Percentiles rank a stretch among this genome's conserved stretches.
Evolutionary conservation across 139 green algal species (phyloP).

Genomic region (Ulvella scutata): DNA sequence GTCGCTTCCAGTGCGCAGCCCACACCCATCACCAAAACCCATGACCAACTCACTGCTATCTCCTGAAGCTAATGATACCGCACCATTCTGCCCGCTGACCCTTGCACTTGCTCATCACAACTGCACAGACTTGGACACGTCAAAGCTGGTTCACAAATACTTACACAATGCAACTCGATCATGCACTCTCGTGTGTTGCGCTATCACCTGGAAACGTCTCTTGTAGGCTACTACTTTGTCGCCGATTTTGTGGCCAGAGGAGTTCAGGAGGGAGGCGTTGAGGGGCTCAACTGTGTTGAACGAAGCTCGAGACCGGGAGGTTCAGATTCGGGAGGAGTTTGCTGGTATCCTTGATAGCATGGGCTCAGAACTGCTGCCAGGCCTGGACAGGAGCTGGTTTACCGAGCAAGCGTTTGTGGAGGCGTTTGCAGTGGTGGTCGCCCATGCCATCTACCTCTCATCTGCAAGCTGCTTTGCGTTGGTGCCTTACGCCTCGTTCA

Average conservation of each 20-base stretch:
- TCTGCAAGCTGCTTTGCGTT: slow-evolving; percentile 78
- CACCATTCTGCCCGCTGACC: too few species aligned
- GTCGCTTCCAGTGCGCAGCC: too few species aligned
- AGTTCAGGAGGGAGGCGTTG: slow-evolving; percentile 28
- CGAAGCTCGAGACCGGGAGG: slow-evolving; percentile 25
- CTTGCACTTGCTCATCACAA: too few species aligned
- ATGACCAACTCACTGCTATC: too few species aligned
- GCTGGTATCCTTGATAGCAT: neutral
- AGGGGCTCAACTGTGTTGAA: slow-evolving; percentile 29
- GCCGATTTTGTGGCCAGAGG: slow-evolving; percentile 38
- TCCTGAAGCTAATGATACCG: too few species aligned
- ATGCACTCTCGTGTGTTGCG: neutral
- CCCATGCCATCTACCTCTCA: slow-evolving; percentile 59
- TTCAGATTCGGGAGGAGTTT: slow-evolving; percentile 44
- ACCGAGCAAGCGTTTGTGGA: slow-evolving; percentile 40
- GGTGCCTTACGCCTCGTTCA: slow-evolving; percentile 42
- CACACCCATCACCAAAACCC: too few species aligned
- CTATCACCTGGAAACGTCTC: neutral
- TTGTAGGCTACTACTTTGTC: slow-evolving; percentile 11
- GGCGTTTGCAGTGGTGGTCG: slow-evolving; percentile 70
- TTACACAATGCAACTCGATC: too few species aligned
- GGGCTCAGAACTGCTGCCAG: neutral
- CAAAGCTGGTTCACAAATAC: neutral
- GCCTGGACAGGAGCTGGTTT: slow-evolving; percentile 10
- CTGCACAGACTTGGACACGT: neutral